Percentiles rank a stretch among this genome's conserved stretches.
Conservation (phyloP, 2,329 filamentous ascomycete species). For the Pseudogymnoascus sp. region DNA sequence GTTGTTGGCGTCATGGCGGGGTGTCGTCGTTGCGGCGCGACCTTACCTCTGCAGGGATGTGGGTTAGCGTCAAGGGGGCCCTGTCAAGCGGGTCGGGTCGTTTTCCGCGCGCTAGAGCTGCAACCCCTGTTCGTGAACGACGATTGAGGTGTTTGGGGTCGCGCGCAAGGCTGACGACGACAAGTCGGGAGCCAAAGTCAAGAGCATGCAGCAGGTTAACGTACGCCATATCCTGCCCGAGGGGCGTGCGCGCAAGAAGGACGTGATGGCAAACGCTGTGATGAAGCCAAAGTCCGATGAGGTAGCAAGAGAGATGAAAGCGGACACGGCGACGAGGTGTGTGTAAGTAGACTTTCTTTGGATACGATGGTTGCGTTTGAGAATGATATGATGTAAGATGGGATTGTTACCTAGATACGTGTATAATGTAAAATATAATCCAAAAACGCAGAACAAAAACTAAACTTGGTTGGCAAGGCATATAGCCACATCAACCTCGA, state of each 20-base stretch:
- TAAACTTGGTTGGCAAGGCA: neutral
- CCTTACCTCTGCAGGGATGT: neutral
- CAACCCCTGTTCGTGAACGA: neutral
- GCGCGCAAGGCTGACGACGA: too few species aligned
- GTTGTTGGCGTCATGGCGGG: neutral
- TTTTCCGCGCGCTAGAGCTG: neutral
- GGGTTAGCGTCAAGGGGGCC: too few species aligned
- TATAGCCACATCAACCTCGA: neutral
- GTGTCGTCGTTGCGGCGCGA: neutral
- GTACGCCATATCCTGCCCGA: too few species aligned
- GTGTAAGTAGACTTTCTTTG: too few species aligned
- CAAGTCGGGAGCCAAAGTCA: too few species aligned
- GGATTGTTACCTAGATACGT: neutral
- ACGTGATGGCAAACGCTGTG: too few species aligned
- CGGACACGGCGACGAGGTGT: too few species aligned
- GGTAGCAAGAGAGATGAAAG: too few species aligned
- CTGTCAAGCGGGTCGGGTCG: neutral
- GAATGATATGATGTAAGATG: neutral
- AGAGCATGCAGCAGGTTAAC: too few species aligned
- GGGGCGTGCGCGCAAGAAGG: too few species aligned
- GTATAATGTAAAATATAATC: neutral
- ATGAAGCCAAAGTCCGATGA: too few species aligned
- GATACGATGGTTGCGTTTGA: too few species aligned
- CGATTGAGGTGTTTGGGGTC: neutral
- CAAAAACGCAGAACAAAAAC: neutral